These are phyloP conservation scores for Xylaria sp. DNA, from an alignment of 2,329 filamentous ascomycete species.

Conservation along the genomic window DNA sequence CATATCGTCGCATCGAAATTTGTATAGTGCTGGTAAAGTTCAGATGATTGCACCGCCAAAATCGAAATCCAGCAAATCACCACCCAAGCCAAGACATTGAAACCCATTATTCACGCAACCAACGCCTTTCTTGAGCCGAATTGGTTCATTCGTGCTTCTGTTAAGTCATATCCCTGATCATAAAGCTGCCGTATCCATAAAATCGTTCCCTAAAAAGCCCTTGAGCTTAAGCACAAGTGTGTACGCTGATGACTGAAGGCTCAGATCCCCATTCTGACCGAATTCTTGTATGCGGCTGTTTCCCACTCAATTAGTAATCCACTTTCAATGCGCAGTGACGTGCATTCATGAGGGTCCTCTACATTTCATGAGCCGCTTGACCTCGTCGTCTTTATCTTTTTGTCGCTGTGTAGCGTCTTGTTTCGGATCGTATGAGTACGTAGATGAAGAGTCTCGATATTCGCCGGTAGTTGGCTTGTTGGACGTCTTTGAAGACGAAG, in stretches of 20 bases:
- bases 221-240: neutral
- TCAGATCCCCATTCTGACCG: conserved; percentile 32
- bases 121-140: conserved; percentile 1
- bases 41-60: no score
- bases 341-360: neutral
- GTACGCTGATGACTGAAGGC: no score
- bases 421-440: conserved; percentile 38
- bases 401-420: conserved; percentile 13
- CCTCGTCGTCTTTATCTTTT: conserved; percentile 25
- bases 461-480: conserved; percentile 16
- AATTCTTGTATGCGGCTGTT: conserved; percentile 37
- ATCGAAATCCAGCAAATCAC: neutral
- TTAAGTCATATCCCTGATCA: neutral
- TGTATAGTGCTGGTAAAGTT: neutral
- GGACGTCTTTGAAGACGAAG: conserved; percentile 22
- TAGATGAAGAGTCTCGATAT: conserved; percentile 35
- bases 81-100: neutral
- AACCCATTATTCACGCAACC: neutral
- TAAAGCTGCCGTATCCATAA: neutral
- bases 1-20: neutral
- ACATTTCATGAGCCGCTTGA: conserved; percentile 32
- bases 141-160: neutral
- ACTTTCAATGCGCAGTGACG: neutral
- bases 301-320: conserved; percentile 12
- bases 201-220: neutral